These are phyloP conservation scores for Kazachstania bromeliacearum DNA, from an alignment of 805 yeast species.

Conservation along the genomic window DNA sequence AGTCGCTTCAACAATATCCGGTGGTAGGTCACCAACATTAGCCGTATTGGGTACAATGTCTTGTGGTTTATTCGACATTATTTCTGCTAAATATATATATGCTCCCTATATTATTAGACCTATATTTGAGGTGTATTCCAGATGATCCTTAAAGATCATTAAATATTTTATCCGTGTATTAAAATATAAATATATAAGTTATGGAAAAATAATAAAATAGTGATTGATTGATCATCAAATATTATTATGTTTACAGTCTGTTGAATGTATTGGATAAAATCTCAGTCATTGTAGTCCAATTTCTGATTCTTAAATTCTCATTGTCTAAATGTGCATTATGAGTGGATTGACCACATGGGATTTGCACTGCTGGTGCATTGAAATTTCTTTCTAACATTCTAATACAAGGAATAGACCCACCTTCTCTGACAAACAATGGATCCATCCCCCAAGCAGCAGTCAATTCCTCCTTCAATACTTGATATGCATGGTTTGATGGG, in stretches of 20 bases:
- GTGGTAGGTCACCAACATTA: slow-evolving; percentile 14
- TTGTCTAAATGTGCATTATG: slow-evolving; percentile 91
- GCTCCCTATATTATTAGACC: no score
- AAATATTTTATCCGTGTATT: no score
- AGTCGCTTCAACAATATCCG: slow-evolving; percentile 25
- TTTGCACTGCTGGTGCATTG: slow-evolving; percentile 83
- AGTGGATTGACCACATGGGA: slow-evolving; percentile 92
- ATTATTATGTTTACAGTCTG: slow-evolving; percentile 31
- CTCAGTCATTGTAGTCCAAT: slow-evolving; percentile 62
- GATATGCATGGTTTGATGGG: slow-evolving; percentile 63
- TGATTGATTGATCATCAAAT: no score
- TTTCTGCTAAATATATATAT: no score
- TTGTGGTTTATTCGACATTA: no score
- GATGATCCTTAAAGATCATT: no score
- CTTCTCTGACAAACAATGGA: slow-evolving; percentile 86
- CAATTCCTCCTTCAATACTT: slow-evolving; percentile 53
- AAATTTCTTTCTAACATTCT: slow-evolving; percentile 75
- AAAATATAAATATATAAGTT: no score
- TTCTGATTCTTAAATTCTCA: slow-evolving; percentile 72
- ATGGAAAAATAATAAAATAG: no score
- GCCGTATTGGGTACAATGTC: no score
- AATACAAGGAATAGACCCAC: slow-evolving; percentile 92
- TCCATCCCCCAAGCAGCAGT: slow-evolving; percentile 65
- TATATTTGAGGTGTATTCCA: no score
- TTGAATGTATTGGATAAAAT: slow-evolving; percentile 48